Evolutionary conservation across 768 basidiomycete species (phyloP).

Genomic region (Solioccasus polychromus): DNA sequence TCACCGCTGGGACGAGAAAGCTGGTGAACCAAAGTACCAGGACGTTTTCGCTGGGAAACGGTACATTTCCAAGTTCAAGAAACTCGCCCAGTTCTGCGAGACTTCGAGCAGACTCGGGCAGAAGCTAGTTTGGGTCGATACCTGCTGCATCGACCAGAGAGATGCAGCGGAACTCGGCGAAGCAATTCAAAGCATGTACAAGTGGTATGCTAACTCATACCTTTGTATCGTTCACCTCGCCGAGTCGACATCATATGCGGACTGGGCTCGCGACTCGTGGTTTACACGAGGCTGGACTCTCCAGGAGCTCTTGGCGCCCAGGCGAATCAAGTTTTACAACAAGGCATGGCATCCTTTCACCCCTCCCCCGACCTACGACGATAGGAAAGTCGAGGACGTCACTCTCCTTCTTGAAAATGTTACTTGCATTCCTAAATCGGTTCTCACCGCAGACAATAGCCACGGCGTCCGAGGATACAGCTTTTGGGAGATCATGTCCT

Average conservation of each 20-base stretch:
- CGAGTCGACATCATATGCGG: not conserved
- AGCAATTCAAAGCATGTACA: slow-evolving; percentile 20
- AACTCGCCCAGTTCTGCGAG: slow-evolving; percentile 7
- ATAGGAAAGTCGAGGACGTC: not conserved
- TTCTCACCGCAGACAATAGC: not conserved
- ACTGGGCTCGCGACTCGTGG: slow-evolving; percentile 9
- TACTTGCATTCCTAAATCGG: slow-evolving; percentile 3
- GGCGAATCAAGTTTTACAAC: slow-evolving; percentile 16
- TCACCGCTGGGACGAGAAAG: slow-evolving; percentile 9
- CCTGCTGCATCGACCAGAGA: slow-evolving; percentile 20
- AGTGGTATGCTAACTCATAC: slow-evolving; percentile 21
- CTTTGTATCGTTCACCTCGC: slow-evolving; percentile 21
- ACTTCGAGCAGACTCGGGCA: not conserved
- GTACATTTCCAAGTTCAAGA: not conserved
- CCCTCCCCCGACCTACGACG: not conserved
- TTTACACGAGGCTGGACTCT: slow-evolving; percentile 11
- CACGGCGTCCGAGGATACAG: not conserved
- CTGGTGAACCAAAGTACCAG: slow-evolving; percentile 9
- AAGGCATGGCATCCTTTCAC: slow-evolving; percentile 10
- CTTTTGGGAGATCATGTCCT: slow-evolving; percentile 13
- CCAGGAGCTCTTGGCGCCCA: slow-evolving; percentile 17
- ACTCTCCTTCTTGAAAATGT: not conserved
- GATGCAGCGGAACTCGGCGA: slow-evolving; percentile 18
- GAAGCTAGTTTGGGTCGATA: slow-evolving; percentile 16
- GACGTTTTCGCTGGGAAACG: not conserved